phyloP scores from a whole-genome alignment of 2,329 filamentous ascomycete species.

The Ilyonectria destructans region DNA sequence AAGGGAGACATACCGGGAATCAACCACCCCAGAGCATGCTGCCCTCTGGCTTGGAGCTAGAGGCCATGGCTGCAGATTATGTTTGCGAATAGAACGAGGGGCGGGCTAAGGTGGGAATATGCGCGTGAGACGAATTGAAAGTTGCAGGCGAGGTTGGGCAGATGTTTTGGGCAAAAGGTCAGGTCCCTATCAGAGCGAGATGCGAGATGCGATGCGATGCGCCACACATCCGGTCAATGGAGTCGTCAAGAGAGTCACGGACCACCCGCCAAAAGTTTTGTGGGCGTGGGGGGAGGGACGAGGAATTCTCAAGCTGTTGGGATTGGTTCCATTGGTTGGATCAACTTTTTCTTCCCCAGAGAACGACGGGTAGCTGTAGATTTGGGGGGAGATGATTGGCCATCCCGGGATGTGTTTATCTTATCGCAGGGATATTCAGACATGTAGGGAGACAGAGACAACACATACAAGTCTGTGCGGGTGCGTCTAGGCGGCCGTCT shows the following conservation, averaged over 20 bases:
- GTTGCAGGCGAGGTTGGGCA: not conserved
- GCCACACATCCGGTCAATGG: slow-evolving; percentile 12
- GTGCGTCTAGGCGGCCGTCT: not conserved
- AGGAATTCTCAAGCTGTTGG: slow-evolving; percentile 24
- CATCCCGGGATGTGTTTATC: not conserved
- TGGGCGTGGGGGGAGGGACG: slow-evolving; percentile 18
- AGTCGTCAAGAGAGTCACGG: slow-evolving; percentile 7
- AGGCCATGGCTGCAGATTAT: slow-evolving; percentile 46
- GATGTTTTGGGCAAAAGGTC: not conserved
- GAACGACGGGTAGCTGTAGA: not conserved
- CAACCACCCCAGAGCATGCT: slow-evolving; percentile 64
- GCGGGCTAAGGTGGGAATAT: not conserved
- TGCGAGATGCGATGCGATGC: slow-evolving; percentile 14
- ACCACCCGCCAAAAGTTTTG: slow-evolving; percentile 24
- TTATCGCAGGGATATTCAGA: slow-evolving; percentile 14
- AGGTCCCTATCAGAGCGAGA: slow-evolving; percentile 8
- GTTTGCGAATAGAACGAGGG: not conserved
- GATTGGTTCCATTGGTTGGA: slow-evolving; percentile 19
- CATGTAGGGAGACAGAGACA: not conserved
- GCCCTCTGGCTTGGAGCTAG: slow-evolving; percentile 49
- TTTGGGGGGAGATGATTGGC: slow-evolving; percentile 18
- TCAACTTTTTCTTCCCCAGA: slow-evolving; percentile 17
- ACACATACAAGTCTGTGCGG: not conserved
- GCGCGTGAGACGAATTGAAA: slow-evolving; percentile 18
- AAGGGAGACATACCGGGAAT: slow-evolving; percentile 61